Base-by-base conservation (phyloP, 192 early-diverging fungal species). In the Polychytrium aggregatum region DNA sequence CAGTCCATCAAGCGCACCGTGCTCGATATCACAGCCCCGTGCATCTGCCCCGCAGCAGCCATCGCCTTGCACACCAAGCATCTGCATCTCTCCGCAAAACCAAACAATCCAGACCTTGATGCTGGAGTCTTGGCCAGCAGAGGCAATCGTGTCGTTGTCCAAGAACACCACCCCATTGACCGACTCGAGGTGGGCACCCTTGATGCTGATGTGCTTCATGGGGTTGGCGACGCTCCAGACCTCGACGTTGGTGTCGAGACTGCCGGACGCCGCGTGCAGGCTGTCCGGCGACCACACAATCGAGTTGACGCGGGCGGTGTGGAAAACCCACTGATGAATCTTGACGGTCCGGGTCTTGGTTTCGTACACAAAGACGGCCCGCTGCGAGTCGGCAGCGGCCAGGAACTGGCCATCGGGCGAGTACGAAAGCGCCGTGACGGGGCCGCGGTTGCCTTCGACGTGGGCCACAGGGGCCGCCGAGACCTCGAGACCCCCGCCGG, bases 171-270 rank as follows among this genome's bases (percentile, higher is more conserved):
- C 85, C 2, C 82, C 70, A n/a, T 74, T 77, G 0, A 86, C 86
- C 43, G 76, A 74, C 47, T 84, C 87, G 25, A 81, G 60, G 46
- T 98, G 95, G 3, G 92, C 91, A 27, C 64, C 62, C 40, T 78
- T 76, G 48, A 96, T 84, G 9, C 68, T 48, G 24, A 89, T 74
- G 53, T 78, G 77, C 55, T 84, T 86, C 56, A 74, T 71, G 21
- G 89, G 86, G 41, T 79, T 76, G 45, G 86, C 82, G 5, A 79
- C 67, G 56, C 74, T 85, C 92, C 92, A 98, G 3, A 96, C 73
- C 61, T 85, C 87, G 28, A 96, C 78, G 63, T 87, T 80, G 44
- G 88, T 89, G 62, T 98, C 94, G 26, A 95, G 68, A 25, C 83
- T 80, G 16, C 81, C 82, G 34, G 84, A 86, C 0, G 79, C 92